A percentile compares a stretch with the other conserved stretches of the same genome.
Conservation (phyloP, 169 alveolate species). For the Plasmodium inui region DNA sequence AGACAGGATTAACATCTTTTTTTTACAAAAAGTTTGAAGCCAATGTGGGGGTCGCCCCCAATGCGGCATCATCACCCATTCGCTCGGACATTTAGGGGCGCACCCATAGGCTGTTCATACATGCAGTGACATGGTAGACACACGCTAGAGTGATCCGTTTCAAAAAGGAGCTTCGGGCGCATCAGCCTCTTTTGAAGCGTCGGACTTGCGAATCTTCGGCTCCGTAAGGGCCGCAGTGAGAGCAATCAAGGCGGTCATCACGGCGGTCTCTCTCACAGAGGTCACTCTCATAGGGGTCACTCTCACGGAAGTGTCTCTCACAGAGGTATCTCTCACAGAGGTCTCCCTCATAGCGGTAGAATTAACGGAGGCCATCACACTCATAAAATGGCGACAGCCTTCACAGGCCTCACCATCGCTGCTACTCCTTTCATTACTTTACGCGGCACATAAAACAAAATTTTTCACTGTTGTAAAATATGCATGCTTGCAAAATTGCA, state of each 20-base stretch:
- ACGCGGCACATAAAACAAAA: neutral
- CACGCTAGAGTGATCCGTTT: neutral
- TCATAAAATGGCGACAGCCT: neutral
- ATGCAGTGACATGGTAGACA: neutral
- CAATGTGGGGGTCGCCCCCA: neutral
- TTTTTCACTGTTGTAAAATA: neutral
- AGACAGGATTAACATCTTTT: neutral
- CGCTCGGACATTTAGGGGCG: neutral
- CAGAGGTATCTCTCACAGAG: neutral
- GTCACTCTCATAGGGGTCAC: too few species aligned
- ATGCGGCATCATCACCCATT: neutral
- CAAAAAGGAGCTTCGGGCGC: neutral
- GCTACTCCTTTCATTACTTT: neutral
- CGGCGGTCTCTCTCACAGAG: too few species aligned
- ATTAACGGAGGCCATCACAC: neutral
- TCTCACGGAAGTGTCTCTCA: neutral
- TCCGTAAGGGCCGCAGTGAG: neutral
- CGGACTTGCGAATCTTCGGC: neutral
- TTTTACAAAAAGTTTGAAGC: neutral
- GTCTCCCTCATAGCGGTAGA: too few species aligned
- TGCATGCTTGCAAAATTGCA: neutral
- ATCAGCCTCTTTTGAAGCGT: neutral
- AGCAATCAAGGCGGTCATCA: neutral
- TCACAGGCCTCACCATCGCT: neutral
- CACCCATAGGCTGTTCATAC: neutral